Conservation (phyloP, 2,329 filamentous ascomycete genomes). For the Fusarium haematococcum region DNA sequence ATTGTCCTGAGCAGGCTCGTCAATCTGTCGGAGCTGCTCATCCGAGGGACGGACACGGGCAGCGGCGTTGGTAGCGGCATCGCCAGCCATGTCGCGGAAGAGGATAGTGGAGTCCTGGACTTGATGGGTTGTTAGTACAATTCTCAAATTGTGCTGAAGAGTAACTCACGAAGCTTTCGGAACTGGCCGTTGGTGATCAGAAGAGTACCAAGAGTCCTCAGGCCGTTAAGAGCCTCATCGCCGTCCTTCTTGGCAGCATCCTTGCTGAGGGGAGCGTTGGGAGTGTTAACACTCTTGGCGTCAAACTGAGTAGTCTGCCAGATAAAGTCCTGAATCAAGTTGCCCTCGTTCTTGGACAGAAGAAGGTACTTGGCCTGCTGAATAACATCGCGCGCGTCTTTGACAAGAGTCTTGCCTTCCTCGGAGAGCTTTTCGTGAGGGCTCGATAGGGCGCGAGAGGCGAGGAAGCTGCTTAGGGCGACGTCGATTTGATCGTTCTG, state of each 20-base stretch:
- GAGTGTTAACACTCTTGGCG: constrained; percentile 69
- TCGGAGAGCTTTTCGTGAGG: constrained; percentile 82
- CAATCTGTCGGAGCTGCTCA: constrained; percentile 81
- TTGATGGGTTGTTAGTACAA: constrained; percentile 43
- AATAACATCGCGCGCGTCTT: constrained; percentile 83
- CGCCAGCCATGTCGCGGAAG: constrained; percentile 89
- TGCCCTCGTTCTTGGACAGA: constrained; percentile 93
- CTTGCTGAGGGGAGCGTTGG: constrained; percentile 78
- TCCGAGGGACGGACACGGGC: constrained; percentile 80
- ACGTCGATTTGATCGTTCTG: constrained; percentile 97
- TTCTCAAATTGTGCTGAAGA: not conserved
- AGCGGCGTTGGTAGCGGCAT: constrained; percentile 85
- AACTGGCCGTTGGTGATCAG: constrained; percentile 97
- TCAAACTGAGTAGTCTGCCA: constrained; percentile 88
- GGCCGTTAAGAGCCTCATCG: constrained; percentile 83
- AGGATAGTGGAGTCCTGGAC: constrained; percentile 85
- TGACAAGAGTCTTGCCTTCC: constrained; percentile 84
- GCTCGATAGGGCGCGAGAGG: constrained; percentile 74
- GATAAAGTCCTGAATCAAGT: constrained; percentile 95
- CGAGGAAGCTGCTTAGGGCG: constrained; percentile 88
- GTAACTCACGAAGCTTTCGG: constrained; percentile 82
- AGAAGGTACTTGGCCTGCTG: constrained; percentile 86
- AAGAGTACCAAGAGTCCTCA: constrained; percentile 88
- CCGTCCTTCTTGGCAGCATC: constrained; percentile 84
- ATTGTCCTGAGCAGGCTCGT: constrained; percentile 88